Evolutionary conservation across 768 basidiomycete genomes (phyloP).

Genomic region (Amanita rubescens): DNA sequence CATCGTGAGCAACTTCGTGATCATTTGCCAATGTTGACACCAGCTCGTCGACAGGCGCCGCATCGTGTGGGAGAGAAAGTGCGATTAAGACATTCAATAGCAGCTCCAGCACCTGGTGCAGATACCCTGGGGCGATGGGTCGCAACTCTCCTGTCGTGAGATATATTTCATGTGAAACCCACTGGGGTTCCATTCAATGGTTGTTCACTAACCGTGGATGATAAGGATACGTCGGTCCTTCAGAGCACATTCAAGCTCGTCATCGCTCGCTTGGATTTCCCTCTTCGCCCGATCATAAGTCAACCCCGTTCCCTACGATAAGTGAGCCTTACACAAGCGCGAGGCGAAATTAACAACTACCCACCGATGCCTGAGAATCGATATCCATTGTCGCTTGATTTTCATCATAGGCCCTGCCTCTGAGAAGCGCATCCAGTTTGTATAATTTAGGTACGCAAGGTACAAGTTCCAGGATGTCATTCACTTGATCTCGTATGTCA

Average conservation of each 20-base stretch:
- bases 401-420: slow-evolving; percentile 67
- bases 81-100: slow-evolving; percentile 72
- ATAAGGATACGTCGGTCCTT: slow-evolving; percentile 64
- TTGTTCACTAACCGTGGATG: slow-evolving; percentile 45
- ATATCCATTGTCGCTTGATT: slow-evolving; percentile 38
- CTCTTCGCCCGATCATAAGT: slow-evolving; percentile 56
- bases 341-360: not conserved
- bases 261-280: slow-evolving; percentile 78
- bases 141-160: slow-evolving; percentile 53
- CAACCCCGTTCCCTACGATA: slow-evolving; percentile 16
- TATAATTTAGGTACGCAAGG: slow-evolving; percentile 74
- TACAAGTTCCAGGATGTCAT: slow-evolving; percentile 77
- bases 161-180: not conserved
- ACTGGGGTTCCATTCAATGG: not conserved
- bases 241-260: slow-evolving; percentile 60
- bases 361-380: slow-evolving; percentile 2
- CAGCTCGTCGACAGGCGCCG: slow-evolving; percentile 54
- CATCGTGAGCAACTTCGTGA: slow-evolving; percentile 56
- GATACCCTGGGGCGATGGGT: slow-evolving; percentile 59
- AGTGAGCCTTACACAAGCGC: not conserved
- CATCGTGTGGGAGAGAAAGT: slow-evolving; percentile 41
- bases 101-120: slow-evolving; percentile 64
- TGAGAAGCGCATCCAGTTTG: slow-evolving; percentile 51
- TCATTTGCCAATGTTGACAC: slow-evolving; percentile 56
- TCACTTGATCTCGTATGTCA: slow-evolving; percentile 67